Evolutionary conservation across 768 basidiomycete species (phyloP).

Genomic region (Suillus paluster): DNA sequence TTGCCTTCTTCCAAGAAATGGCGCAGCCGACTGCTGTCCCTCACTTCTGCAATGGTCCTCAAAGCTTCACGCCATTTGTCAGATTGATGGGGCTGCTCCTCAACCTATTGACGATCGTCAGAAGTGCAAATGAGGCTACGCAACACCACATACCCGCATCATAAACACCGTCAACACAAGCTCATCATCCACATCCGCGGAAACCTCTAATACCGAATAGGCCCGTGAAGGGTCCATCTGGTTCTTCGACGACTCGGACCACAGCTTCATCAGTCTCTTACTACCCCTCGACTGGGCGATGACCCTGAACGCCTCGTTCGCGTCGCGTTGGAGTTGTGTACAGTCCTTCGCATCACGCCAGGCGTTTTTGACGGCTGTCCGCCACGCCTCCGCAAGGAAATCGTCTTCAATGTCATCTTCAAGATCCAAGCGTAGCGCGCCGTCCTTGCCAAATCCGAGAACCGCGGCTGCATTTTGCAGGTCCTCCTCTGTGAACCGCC

Average conservation of each 20-base stretch:
- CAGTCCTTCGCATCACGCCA: constrained; percentile 52
- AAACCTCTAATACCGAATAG: constrained; percentile 71
- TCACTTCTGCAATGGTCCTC: constrained; percentile 70
- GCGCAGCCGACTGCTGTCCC: constrained; percentile 73
- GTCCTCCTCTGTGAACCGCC: constrained; percentile 66
- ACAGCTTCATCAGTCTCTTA: constrained; percentile 48
- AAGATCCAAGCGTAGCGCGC: constrained; percentile 66
- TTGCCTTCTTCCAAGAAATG: constrained; percentile 66
- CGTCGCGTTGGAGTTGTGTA: constrained; percentile 49
- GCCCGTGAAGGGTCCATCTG: constrained; percentile 73
- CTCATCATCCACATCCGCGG: constrained; percentile 73
- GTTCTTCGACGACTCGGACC: constrained; percentile 57
- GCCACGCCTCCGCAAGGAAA: constrained; percentile 76
- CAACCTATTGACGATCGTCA: constrained; percentile 50
- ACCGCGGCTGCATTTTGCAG: constrained; percentile 46
- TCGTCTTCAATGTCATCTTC: constrained; percentile 70
- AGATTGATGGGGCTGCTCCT: constrained; percentile 68
- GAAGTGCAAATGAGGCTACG: constrained; percentile 6
- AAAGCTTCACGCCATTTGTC: constrained; percentile 79
- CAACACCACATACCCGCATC: constrained; percentile 59
- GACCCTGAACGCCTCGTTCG: constrained; percentile 71
- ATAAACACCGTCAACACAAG: constrained; percentile 75
- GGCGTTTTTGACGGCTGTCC: constrained; percentile 56
- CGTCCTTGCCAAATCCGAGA: constrained; percentile 72
- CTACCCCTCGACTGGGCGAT: constrained; percentile 69